Evolutionary conservation across 176 grass and related monocot genomes (phyloP).

Genomic region (Melocanna baccifera): DNA sequence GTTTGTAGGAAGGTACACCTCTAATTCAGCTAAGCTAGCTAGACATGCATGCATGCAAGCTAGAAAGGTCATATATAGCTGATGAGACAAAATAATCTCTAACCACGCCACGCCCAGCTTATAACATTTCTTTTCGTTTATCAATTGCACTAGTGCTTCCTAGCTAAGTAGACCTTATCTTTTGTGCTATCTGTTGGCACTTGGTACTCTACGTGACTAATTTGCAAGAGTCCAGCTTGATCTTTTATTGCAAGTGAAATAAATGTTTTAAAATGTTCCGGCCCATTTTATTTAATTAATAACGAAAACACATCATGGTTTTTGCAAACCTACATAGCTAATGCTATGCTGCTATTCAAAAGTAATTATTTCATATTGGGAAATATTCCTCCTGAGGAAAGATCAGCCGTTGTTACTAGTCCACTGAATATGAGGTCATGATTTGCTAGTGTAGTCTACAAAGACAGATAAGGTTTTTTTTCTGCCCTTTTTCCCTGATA

Average conservation of each 20-base stretch:
- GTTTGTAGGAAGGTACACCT: background rate
- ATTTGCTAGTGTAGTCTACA: background rate
- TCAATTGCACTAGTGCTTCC: background rate
- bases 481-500: background rate
- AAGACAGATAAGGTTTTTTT: background rate
- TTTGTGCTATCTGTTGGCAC: background rate
- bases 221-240: background rate
- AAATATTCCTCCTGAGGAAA: slow-evolving; percentile 34
- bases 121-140: background rate
- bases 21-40: background rate
- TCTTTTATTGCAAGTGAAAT: too few species aligned
- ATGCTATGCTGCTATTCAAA: background rate
- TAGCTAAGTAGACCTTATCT: slow-evolving; percentile 14
- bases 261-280: too few species aligned
- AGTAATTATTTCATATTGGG: background rate
- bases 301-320: background rate
- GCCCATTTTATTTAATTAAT: too few species aligned
- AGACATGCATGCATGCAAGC: slow-evolving; percentile 10
- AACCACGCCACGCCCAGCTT: background rate
- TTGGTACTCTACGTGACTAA: background rate
- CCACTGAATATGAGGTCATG: background rate
- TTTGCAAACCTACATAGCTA: background rate
- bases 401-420: background rate
- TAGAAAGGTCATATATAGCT: slow-evolving; percentile 14
- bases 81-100: slow-evolving; percentile 32